Evolutionary conservation across 1,284 basidiomycete species (phyloP).

Genomic region (Ceratobasidium sp.): DNA sequence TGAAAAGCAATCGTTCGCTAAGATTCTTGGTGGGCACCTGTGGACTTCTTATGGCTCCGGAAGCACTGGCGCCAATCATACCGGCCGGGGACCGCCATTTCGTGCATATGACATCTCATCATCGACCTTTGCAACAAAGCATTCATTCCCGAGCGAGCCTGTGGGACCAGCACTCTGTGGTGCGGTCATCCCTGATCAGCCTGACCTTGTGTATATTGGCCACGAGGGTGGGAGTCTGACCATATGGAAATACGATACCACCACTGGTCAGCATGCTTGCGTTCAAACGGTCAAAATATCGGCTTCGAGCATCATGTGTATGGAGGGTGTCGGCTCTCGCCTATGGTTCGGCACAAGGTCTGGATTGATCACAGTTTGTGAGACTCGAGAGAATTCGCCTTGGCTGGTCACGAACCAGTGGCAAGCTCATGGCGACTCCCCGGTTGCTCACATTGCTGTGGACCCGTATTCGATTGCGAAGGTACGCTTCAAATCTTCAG

Average conservation of each 20-base stretch:
- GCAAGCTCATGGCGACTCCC: slow-evolving; percentile 85
- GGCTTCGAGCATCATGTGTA: slow-evolving; percentile 77
- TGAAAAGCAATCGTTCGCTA: slow-evolving; percentile 83
- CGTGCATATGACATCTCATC: slow-evolving; percentile 79
- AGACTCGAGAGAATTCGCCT: slow-evolving; percentile 67
- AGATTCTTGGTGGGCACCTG: slow-evolving; percentile 75
- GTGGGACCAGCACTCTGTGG: slow-evolving; percentile 85
- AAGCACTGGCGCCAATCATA: slow-evolving; percentile 47
- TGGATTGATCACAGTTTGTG: slow-evolving; percentile 86
- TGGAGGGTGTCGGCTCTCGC: slow-evolving; percentile 81
- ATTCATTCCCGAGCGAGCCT: slow-evolving; percentile 51
- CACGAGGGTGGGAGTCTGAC: slow-evolving; percentile 92
- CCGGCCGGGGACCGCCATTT: slow-evolving; percentile 72
- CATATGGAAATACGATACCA: slow-evolving; percentile 65
- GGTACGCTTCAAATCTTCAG: slow-evolving; percentile 55
- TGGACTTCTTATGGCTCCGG: slow-evolving; percentile 68
- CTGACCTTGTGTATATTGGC: slow-evolving; percentile 81
- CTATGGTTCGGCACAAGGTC: slow-evolving; percentile 88
- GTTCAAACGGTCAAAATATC: slow-evolving; percentile 79
- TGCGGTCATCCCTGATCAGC: slow-evolving; percentile 76
- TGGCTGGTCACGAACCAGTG: slow-evolving; percentile 92
- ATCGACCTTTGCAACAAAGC: slow-evolving; percentile 31
- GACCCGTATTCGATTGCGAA: slow-evolving; percentile 78
- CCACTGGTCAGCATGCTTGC: slow-evolving; percentile 60
- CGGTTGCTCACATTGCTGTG: slow-evolving; percentile 75